A percentile compares a stretch with the other conserved stretches of the same genome.
Conservation (phyloP, 768 basidiomycete species). For the Rubroboletus pulcherrimus region DNA sequence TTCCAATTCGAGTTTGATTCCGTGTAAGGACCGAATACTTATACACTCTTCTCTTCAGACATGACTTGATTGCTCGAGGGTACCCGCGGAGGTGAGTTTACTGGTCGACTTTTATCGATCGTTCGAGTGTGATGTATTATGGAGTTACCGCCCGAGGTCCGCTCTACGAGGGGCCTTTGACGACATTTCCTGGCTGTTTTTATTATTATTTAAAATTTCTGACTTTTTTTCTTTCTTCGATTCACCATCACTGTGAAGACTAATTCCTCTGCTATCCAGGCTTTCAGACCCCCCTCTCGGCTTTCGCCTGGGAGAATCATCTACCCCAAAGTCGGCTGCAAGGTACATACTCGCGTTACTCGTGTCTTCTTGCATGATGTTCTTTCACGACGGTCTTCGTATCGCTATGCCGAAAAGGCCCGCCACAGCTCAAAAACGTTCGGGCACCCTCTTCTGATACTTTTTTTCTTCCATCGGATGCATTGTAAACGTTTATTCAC, state of each 20-base stretch:
- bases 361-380: constrained; percentile 11
- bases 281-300: background rate
- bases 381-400: constrained; percentile 88
- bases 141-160: constrained; percentile 86
- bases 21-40: background rate
- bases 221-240: constrained; percentile 33
- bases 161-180: constrained; percentile 44
- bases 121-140: constrained; percentile 33
- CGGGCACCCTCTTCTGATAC: constrained; percentile 75
- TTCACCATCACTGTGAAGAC: background rate
- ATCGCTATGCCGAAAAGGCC: constrained; percentile 81
- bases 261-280: background rate
- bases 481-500: background rate
- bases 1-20: constrained; percentile 2
- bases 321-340: background rate
- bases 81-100: constrained; percentile 3
- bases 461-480: constrained; percentile 8
- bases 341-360: constrained; percentile 9
- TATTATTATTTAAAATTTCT: constrained; percentile 48
- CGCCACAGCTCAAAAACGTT: constrained; percentile 81
- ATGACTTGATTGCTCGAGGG: background rate
- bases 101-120: no score
- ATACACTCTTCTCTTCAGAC: constrained; percentile 5
- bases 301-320: background rate
- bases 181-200: constrained; percentile 81